Percentiles rank a stretch among this genome's conserved stretches.
These are phyloP conservation scores for Gremmenia infestans DNA, from an alignment of 2,329 filamentous ascomycete genomes.

Conservation along the genomic window DNA sequence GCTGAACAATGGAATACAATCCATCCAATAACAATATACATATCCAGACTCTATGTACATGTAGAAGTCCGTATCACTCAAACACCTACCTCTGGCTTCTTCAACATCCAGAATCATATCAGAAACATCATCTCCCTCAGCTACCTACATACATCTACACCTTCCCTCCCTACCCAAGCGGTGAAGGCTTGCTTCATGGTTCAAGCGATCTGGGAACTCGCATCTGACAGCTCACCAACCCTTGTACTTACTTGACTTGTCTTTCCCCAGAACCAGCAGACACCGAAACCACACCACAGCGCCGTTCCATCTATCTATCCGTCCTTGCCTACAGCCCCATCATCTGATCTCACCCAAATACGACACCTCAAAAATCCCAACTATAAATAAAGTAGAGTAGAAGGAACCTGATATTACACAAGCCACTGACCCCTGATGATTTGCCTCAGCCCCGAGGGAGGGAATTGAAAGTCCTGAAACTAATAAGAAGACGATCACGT, in stretches of 20 bases:
- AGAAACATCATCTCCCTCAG: too few relatives aligned
- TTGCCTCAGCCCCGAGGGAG: background rate
- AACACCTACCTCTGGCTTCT: too few relatives aligned
- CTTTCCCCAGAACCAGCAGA: background rate
- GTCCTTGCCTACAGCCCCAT: background rate
- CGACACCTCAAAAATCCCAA: background rate
- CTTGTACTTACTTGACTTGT: background rate
- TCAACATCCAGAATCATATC: too few relatives aligned
- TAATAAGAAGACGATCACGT: background rate
- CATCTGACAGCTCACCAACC: conserved; percentile 11
- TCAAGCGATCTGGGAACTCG: conserved; percentile 1
- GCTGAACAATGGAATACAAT: background rate
- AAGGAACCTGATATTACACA: background rate
- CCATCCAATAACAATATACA: too few relatives aligned
- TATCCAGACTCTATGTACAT: too few relatives aligned
- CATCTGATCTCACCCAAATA: background rate
- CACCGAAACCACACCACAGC: background rate
- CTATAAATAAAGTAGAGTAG: too few relatives aligned
- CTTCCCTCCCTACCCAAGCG: background rate
- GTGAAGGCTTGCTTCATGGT: background rate
- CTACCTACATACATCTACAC: background rate
- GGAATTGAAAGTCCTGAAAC: background rate
- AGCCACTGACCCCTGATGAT: background rate
- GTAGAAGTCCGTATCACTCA: too few relatives aligned
- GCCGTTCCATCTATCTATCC: background rate